Conservation (phyloP, 371 early-diverging fungal genomes). For the Mortierella sp. region DNA sequence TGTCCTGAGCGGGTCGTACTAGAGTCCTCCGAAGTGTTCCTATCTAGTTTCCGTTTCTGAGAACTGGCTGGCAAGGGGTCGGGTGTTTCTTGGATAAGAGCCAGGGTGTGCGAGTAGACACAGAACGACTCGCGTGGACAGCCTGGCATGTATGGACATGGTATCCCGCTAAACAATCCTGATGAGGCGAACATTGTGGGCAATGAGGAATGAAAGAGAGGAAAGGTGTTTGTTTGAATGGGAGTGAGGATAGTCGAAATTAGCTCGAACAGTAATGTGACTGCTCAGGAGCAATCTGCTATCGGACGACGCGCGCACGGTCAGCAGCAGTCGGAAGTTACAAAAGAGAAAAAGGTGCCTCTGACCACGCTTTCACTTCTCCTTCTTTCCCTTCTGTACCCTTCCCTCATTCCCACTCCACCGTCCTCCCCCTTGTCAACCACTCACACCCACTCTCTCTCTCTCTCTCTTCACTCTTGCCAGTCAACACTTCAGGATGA, state of each 20-base stretch:
- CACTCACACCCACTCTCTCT: too few species aligned
- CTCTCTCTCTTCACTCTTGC: neutral
- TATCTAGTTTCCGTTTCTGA: neutral
- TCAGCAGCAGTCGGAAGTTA: too few species aligned
- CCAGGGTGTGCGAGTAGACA: constrained; percentile 30
- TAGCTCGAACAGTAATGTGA: neutral
- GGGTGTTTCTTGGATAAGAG: neutral
- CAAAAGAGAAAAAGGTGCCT: too few species aligned
- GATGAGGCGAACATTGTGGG: constrained; percentile 37
- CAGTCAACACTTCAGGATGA: constrained; percentile 11
- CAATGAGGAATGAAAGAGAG: neutral
- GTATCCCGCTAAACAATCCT: constrained; percentile 37
- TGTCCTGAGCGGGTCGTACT: neutral
- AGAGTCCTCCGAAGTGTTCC: neutral
- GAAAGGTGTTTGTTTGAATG: neutral
- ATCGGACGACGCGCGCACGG: too few species aligned
- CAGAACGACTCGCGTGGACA: constrained; percentile 48
- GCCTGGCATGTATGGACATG: constrained; percentile 39
- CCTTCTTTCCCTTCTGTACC: too few species aligned
- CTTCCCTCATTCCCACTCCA: too few species aligned
- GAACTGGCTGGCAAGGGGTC: neutral
- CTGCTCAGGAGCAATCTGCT: too few species aligned
- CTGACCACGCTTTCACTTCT: too few species aligned
- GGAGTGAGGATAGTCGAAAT: neutral
- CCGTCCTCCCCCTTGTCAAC: neutral